Evolutionary conservation across 2,329 filamentous ascomycete genomes (phyloP).

Genomic region (Westerdykella ornata): DNA sequence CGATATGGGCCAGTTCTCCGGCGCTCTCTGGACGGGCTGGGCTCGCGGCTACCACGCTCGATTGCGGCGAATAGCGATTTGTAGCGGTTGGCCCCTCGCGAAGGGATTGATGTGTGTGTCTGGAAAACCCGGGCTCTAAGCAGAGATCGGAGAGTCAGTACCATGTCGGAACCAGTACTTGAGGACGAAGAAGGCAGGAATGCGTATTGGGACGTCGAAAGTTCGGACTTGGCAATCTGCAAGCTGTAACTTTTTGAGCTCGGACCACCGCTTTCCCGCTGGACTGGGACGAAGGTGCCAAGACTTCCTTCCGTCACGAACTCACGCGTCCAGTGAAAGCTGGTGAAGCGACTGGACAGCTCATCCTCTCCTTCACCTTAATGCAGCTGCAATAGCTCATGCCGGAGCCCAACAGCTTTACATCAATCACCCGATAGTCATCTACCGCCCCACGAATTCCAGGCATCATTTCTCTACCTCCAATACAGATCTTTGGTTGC

Average conservation of each 20-base stretch:
- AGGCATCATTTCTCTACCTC: not conserved
- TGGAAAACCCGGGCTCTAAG: conserved; percentile 14
- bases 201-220: not conserved
- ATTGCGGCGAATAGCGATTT: conserved; percentile 22
- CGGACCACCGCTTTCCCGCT: not conserved
- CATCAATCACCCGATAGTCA: no score
- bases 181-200: not conserved
- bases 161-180: not conserved
- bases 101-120: conserved; percentile 9
- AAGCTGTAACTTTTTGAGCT: conserved; percentile 1
- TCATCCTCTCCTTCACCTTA: no score
- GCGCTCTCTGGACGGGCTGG: conserved; percentile 4
- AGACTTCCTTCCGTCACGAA: not conserved
- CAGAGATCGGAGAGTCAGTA: conserved; percentile 18
- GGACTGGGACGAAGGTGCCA: no score
- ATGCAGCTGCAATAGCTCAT: no score
- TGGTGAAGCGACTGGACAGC: no score
- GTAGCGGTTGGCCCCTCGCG: conserved; percentile 18
- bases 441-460: no score
- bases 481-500: not conserved
- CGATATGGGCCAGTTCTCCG: conserved; percentile 2
- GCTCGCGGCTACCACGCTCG: conserved; percentile 16
- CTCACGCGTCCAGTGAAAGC: conserved; percentile 1
- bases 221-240: not conserved
- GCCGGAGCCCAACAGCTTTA: no score